Evolutionary conservation across 345 rosid species (phyloP).

Genomic region (Citrus glauca): DNA sequence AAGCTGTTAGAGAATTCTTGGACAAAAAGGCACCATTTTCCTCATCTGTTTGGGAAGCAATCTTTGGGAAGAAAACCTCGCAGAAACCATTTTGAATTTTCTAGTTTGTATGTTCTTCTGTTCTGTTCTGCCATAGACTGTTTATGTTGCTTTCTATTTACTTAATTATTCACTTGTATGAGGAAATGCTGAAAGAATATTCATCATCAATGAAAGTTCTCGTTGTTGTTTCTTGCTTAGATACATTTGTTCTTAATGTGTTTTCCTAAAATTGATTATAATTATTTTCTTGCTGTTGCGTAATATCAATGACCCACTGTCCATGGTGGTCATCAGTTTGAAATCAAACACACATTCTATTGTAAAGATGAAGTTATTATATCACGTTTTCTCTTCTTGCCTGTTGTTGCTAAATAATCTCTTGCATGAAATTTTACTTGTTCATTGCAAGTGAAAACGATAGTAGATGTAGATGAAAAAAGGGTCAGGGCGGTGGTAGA

Average conservation of each 20-base stretch:
- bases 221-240: background rate
- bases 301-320: background rate
- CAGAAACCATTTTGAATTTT: slow-evolving; percentile 28
- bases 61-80: slow-evolving; percentile 54
- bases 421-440: background rate
- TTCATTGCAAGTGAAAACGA: background rate
- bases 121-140: background rate
- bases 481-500: background rate
- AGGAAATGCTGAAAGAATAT: background rate
- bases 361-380: background rate
- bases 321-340: background rate
- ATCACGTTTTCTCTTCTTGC: background rate
- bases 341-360: background rate
- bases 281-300: background rate
- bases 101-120: background rate
- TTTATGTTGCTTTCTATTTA: background rate
- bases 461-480: background rate
- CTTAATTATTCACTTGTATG: background rate
- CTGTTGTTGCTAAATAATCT: background rate
- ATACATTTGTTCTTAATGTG: background rate
- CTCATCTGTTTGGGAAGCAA: slow-evolving; percentile 64
- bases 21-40: slow-evolving; percentile 66
- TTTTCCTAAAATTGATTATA: background rate
- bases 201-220: background rate
- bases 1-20: slow-evolving; percentile 71